Base-by-base conservation (phyloP, 2,329 filamentous ascomycete genomes). In the Periconia macrospinosa region DNA sequence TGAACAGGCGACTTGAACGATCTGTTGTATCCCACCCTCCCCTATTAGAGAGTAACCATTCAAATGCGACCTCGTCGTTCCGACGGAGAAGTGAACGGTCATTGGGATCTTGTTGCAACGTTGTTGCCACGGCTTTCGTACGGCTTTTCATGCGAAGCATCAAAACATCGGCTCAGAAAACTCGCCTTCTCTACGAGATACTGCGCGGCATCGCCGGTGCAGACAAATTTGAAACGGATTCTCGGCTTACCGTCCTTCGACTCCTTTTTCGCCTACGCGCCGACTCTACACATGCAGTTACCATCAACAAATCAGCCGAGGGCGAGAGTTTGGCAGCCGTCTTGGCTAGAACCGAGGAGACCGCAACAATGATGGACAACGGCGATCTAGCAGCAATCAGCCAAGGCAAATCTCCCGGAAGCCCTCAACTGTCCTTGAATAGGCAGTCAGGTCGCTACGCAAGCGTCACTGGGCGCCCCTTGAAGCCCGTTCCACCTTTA, bases 271-370 rank as follows among this genome's bases (percentile, higher is more conserved):
- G 92, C 42, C 77, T 97, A 30, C 85, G 92, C 54, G 91, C 91
- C 19, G 91, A 96, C 72, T 91, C 89, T 69, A 85, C 88, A 10
- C 85, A 92, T 60, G 83, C 87, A 43, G 82, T 97, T 3, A 91
- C 88, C 53, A 78, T 96, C 49, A 86, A 86, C 8, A 76, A 83
- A 33, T 83, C 85, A 30, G 85, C 88, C 1, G 91, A 96, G 68
- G 88, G 86, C 27, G 85, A 88, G 59, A 85, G 85, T 49, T 78
- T 96, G 20, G 90, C 92, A 27, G 82, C 85, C 15, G 82, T 87
- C 7, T 77, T 96, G 10, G 88, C 86, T 61, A 86, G 91, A 37
- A 86, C 82, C 6, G 67, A 78, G 23, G 82, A 83, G 45, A 79
- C 80, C 8, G 75, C 78, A 18, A 72, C 77, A n/a, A 71, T 74